Evolutionary conservation across 805 yeast genomes (phyloP).

Genomic region (Yarrowia divulgata): DNA sequence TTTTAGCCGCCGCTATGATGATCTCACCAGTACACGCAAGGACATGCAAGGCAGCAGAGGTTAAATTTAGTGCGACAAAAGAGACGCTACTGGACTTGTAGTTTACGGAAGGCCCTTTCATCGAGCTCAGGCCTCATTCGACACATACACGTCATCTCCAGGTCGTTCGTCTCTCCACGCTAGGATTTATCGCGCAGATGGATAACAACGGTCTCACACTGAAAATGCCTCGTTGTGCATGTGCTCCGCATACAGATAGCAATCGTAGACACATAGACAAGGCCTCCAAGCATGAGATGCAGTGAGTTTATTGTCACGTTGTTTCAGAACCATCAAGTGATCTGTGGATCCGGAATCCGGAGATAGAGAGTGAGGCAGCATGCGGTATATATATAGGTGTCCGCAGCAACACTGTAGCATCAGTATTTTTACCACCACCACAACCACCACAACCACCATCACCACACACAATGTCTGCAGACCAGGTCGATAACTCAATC

Average conservation of each 20-base stretch:
- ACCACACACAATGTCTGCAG: conserved; percentile 20
- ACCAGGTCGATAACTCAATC: conserved; percentile 15
- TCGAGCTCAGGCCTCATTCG: too few relatives aligned
- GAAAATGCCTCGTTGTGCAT: conserved; percentile 16
- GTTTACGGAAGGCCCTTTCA: too few relatives aligned
- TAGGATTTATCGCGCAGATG: conserved; percentile 5
- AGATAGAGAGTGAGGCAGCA: conserved; percentile 18
- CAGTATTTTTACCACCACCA: too few relatives aligned
- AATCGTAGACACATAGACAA: background rate
- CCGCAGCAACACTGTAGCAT: too few relatives aligned
- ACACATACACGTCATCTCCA: too few relatives aligned
- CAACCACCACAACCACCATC: background rate
- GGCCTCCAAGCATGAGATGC: background rate
- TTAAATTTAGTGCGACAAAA: background rate
- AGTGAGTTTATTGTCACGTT: conserved; percentile 13
- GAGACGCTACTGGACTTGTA: background rate
- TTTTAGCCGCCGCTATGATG: too few relatives aligned
- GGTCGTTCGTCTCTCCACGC: background rate
- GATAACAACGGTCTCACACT: conserved; percentile 19
- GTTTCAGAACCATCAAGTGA: conserved; percentile 29
- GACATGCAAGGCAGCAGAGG: conserved; percentile 33
- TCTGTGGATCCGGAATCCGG: conserved; percentile 3
- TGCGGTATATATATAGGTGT: background rate
- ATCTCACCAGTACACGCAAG: conserved; percentile 2
- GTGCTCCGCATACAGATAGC: conserved; percentile 17